Conservation (phyloP, 495 filamentous ascomycete genomes). For the Xylaria curta region DNA sequence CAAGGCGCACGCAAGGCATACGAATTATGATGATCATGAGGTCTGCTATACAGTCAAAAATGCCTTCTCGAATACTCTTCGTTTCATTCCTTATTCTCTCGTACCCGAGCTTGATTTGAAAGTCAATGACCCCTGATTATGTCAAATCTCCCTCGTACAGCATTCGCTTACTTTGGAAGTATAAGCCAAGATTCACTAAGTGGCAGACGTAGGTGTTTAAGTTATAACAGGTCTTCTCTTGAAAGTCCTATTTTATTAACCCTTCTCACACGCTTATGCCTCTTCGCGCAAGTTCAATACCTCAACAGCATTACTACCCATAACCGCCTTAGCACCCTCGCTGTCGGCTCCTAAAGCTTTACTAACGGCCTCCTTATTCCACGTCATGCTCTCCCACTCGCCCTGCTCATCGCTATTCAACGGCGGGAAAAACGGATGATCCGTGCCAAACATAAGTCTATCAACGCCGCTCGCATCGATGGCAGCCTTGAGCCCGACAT, state of each 20-base stretch:
- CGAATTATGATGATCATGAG: not conserved
- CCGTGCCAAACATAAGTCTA: slow-evolving; percentile 83
- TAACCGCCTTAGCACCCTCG: slow-evolving; percentile 55
- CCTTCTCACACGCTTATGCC: not conserved
- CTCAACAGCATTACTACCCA: slow-evolving; percentile 74
- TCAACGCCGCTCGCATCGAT: slow-evolving; percentile 67
- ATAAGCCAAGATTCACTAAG: not conserved
- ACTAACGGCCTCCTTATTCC: slow-evolving; percentile 75
- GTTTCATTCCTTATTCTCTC: not conserved
- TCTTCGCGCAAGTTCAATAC: slow-evolving; percentile 63
- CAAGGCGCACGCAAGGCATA: not conserved
- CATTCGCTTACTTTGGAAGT: not conserved
- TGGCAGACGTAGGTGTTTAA: not conserved
- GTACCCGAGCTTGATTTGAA: not conserved
- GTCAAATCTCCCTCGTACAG: not conserved
- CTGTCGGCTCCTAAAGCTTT: slow-evolving; percentile 61
- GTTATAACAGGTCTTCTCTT: not conserved
- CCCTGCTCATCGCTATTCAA: slow-evolving; percentile 62
- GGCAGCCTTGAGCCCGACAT: slow-evolving; percentile 77
- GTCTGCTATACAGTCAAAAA: not conserved
- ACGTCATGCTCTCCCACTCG: slow-evolving; percentile 83
- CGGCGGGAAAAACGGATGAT: slow-evolving; percentile 96
- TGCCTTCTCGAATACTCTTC: not conserved
- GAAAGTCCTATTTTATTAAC: not conserved
- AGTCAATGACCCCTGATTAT: not conserved